These are phyloP conservation scores for Exophiala xenobiotica DNA, from an alignment of 2,329 filamentous ascomycete species.

Conservation along the genomic window DNA sequence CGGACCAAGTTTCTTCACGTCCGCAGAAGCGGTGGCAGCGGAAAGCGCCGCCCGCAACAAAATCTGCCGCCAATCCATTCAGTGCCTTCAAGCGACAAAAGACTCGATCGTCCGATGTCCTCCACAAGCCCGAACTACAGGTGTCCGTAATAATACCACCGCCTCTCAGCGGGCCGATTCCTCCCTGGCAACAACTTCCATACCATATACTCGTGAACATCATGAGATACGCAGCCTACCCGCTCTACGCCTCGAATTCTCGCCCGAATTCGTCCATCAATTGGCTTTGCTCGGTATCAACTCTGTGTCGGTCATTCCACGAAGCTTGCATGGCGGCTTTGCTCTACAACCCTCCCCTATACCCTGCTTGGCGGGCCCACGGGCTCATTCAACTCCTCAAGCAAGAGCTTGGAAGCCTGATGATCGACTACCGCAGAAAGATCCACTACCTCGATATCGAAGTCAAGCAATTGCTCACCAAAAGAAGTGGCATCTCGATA, in stretches of 20 bases:
- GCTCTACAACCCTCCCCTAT: conserved; percentile 67
- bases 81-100: conserved; percentile 20
- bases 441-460: conserved; percentile 70
- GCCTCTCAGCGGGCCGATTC: conserved; percentile 37
- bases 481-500: conserved; percentile 57
- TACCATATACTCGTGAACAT: conserved; percentile 69
- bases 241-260: conserved; percentile 53
- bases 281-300: conserved; percentile 66
- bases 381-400: conserved; percentile 56
- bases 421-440: conserved; percentile 65
- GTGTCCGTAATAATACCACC: not conserved
- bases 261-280: conserved; percentile 45
- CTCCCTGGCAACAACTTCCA: conserved; percentile 61
- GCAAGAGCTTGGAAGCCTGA: conserved; percentile 44
- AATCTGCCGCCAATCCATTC: conserved; percentile 4
- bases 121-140: not conserved
- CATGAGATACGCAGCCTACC: conserved; percentile 65
- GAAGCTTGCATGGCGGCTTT: conserved; percentile 73
- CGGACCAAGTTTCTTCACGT: not conserved
- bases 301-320: conserved; percentile 62
- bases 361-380: conserved; percentile 51
- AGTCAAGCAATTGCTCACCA: conserved; percentile 57
- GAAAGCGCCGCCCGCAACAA: not conserved
- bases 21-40: conserved; percentile 1
- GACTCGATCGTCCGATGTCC: not conserved